Evolutionary conservation across 106 monocot genomes (phyloP), one percentile per base, ranked within the genome.

Genomic region (Dioscorea dumetorum): DNA sequence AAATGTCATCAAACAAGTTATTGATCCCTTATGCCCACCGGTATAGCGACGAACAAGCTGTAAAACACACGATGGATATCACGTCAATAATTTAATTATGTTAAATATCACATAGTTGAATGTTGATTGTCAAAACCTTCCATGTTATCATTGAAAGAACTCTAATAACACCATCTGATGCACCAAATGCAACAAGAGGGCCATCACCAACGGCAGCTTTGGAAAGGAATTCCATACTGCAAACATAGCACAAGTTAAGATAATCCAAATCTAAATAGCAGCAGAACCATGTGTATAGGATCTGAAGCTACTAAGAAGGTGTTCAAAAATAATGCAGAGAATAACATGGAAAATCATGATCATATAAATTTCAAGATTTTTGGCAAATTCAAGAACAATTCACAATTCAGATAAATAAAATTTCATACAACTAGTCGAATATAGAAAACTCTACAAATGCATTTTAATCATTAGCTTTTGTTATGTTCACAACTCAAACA

Each of bases 111-210:
- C 22, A 48, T 22, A 41, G 33, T 50, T 18, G 69, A 79, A 48
- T 22, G 48, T 33, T 13, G 48, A 31, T 19, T 18, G 18, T 56
- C 41, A 13, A 59, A 77, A 97, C 97, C 97, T 97, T 97, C 97
- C 97, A 97, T 35, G 89, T 83, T 79, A 97, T 80, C 97, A 97
- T 97, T 62, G 97, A 97, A 64, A 97, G 86, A 64, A 97, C 92
- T 81, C 97, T 82, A 74, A 97, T 92, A 62, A 97, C 84, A 33
- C 97, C 97, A 81, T 97, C 97, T 74, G 97, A 97, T 67, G 75
- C 68, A 64, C 97, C 97, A 82, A 97, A 97, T 13, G 92, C 97
- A 76, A 97, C 92, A 70, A 97, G 80, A 61, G 97, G 92, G 33
- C 74, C 80, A 78, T 97, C 97, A 69, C 84, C 84, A 74, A 76